These are phyloP conservation scores for Trichoderma breve DNA, from an alignment of 2,329 filamentous ascomycete genomes.

Conservation along the genomic window DNA sequence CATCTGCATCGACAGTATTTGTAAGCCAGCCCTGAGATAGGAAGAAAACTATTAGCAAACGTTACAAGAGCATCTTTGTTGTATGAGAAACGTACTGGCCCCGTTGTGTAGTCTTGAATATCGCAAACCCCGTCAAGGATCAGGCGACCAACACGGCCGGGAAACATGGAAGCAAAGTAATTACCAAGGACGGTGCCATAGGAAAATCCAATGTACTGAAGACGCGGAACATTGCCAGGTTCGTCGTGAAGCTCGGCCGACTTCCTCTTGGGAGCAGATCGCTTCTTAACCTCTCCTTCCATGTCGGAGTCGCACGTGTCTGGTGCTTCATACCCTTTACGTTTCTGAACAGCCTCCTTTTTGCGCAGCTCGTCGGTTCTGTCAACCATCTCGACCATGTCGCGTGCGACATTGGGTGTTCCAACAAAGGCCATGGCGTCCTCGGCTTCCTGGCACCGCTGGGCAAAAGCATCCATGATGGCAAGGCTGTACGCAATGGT, in stretches of 20 bases:
- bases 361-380: conserved; percentile 36
- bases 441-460: conserved; percentile 30
- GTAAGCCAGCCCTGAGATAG: conserved; percentile 33
- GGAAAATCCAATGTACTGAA: conserved; percentile 52
- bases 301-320: neutral
- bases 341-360: neutral
- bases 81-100: conserved; percentile 28
- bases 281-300: conserved; percentile 21
- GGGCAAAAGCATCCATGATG: conserved; percentile 28
- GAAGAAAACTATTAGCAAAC: neutral
- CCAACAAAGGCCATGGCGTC: conserved; percentile 36
- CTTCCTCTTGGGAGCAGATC: conserved; percentile 1
- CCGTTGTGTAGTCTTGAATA: conserved; percentile 36
- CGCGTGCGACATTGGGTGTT: conserved; percentile 41
- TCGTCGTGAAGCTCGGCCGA: neutral
- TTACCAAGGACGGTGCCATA: conserved; percentile 42
- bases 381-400: conserved; percentile 47
- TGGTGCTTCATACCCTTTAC: neutral
- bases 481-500: conserved; percentile 31
- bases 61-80: neutral
- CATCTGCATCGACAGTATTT: conserved; percentile 40
- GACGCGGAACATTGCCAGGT: conserved; percentile 19
- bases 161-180: conserved; percentile 38
- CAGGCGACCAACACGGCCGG: conserved; percentile 40
- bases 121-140: conserved; percentile 42